A percentile compares a stretch with the other conserved stretches of the same genome.
phyloP scores from a whole-genome alignment of 371 early-diverging fungal genomes.

The Mortierella sp. region DNA sequence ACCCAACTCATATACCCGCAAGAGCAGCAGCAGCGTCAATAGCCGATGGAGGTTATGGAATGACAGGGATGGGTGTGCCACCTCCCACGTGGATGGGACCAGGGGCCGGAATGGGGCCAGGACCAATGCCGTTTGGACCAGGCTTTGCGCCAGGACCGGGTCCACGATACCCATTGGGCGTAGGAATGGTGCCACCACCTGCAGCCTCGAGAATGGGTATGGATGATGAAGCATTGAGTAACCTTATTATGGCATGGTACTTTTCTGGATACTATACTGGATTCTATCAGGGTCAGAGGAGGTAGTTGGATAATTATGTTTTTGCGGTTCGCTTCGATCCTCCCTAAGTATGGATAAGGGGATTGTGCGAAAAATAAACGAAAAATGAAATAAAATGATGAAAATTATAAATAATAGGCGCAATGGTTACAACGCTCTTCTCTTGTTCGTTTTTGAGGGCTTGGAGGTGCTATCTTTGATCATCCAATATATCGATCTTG shows the following conservation, averaged over 20 bases:
- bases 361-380: too few relatives aligned
- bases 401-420: too few relatives aligned
- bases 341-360: too few relatives aligned
- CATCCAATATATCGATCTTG: not conserved
- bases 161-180: not conserved
- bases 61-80: slow-evolving; percentile 4
- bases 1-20: slow-evolving; percentile 13
- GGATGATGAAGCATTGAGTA: slow-evolving; percentile 66
- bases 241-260: slow-evolving; percentile 83
- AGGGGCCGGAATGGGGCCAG: slow-evolving; percentile 8
- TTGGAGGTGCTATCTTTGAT: not conserved
- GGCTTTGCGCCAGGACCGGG: not conserved
- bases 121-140: not conserved
- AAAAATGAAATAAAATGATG: too few relatives aligned
- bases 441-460: too few relatives aligned
- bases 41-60: not conserved
- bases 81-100: not conserved
- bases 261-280: slow-evolving; percentile 84
- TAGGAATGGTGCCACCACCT: slow-evolving; percentile 10
- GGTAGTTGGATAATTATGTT: too few relatives aligned
- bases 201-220: too few relatives aligned
- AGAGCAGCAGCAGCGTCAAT: not conserved
- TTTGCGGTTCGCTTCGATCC: too few relatives aligned
- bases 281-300: slow-evolving; percentile 65
- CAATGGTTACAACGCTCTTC: too few relatives aligned